A percentile compares a stretch with the other conserved stretches of the same genome.
These are phyloP conservation scores for Acanthamoeba sp. DNA, from an alignment of 208 protist species.

Conservation along the genomic window DNA sequence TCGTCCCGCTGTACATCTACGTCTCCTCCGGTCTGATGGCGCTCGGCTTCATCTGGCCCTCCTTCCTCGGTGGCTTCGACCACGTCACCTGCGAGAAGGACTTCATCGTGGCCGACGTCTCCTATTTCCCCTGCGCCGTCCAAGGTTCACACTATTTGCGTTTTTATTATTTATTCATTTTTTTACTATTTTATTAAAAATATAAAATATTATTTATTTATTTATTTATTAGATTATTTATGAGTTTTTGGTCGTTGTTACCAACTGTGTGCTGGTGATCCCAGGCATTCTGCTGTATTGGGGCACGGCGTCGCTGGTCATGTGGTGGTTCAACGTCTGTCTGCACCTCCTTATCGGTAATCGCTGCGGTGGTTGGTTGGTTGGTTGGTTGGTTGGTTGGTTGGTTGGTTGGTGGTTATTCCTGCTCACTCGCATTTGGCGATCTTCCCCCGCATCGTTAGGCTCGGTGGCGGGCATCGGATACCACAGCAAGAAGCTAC, in stretches of 20 bases:
- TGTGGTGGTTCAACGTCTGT: slow-evolving; percentile 17
- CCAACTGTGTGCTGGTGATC: too few species aligned
- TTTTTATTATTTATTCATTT: not conserved
- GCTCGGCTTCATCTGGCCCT: slow-evolving; percentile 13
- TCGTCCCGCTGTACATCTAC: not conserved
- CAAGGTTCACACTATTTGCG: not conserved
- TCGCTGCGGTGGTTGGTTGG: too few species aligned
- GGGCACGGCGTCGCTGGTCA: not conserved
- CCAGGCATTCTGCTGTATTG: not conserved
- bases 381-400: too few species aligned
- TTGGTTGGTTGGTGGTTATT: too few species aligned
- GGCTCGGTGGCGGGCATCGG: not conserved
- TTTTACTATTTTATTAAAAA: not conserved
- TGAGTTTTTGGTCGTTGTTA: not conserved
- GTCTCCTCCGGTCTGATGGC: not conserved
- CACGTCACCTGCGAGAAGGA: not conserved
- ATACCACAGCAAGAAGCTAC: not conserved
- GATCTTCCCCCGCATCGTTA: not conserved
- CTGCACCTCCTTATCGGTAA: not conserved
- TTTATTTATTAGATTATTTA: not conserved
- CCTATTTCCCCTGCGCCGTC: slow-evolving; percentile 12
- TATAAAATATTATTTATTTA: not conserved
- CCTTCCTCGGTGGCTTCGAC: not conserved
- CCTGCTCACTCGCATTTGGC: too few species aligned
- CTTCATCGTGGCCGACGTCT: not conserved